These are phyloP conservation scores for Neurospora sp. DNA, from an alignment of 495 filamentous ascomycete genomes.

Conservation along the genomic window DNA sequence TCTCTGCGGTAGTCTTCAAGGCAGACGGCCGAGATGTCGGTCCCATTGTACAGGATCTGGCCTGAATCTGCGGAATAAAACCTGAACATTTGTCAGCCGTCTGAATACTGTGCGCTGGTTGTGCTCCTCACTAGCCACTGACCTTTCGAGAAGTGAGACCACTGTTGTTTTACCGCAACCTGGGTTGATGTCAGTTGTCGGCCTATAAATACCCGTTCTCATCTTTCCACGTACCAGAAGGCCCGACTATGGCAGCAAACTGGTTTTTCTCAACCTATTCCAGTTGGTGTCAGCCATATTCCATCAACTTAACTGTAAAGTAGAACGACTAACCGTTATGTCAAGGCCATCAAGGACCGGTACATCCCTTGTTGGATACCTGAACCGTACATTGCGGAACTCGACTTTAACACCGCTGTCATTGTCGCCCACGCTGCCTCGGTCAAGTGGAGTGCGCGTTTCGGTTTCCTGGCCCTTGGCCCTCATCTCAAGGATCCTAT, in stretches of 20 bases:
- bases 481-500: conserved; percentile 42
- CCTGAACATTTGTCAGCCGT: conserved; percentile 14
- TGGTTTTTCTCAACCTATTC: conserved; percentile 50
- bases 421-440: conserved; percentile 23
- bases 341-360: conserved; percentile 41
- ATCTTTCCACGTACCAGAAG: conserved; percentile 25
- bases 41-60: conserved; percentile 38
- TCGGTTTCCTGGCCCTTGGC: conserved; percentile 15
- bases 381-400: conserved; percentile 48
- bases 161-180: conserved; percentile 69
- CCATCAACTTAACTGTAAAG: background rate
- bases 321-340: conserved; percentile 28
- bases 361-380: conserved; percentile 44
- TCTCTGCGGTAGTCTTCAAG: conserved; percentile 43
- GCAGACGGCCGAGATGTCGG: conserved; percentile 33
- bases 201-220: conserved; percentile 30
- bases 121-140: background rate
- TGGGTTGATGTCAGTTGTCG: conserved; percentile 19
- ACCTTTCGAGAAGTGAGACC: conserved; percentile 52
- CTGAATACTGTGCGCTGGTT: background rate
- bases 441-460: conserved; percentile 17
- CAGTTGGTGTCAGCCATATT: conserved; percentile 1
- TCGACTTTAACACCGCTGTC: conserved; percentile 44
- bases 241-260: conserved; percentile 57
- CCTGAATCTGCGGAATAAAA: conserved; percentile 47